These are phyloP conservation scores for Fraxinus floribunda DNA, from an alignment of 305 asterid species.

Conservation along the genomic window DNA sequence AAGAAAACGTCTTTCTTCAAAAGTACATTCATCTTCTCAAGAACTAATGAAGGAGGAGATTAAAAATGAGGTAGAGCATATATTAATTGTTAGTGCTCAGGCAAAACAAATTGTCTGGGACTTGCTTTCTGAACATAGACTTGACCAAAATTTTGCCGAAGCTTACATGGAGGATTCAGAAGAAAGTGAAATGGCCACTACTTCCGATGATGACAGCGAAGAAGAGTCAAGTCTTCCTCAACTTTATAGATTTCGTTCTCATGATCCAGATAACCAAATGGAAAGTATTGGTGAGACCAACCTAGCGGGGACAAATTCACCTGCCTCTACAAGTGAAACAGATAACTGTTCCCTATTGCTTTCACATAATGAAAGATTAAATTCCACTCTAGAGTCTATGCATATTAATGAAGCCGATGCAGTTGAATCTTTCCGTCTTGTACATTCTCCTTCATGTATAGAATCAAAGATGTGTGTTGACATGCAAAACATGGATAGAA, in stretches of 20 bases:
- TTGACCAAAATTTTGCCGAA: conserved; percentile 60
- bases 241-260: conserved; percentile 24
- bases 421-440: conserved; percentile 18
- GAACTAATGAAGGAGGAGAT: conserved; percentile 38
- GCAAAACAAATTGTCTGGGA: conserved; percentile 65
- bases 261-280: conserved; percentile 30
- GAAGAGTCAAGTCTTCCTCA: conserved; percentile 21
- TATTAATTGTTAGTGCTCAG: conserved; percentile 70
- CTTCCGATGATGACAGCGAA: conserved; percentile 37
- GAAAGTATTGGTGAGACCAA: conserved; percentile 66
- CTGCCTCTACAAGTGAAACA: conserved; percentile 24
- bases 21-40: conserved; percentile 24
- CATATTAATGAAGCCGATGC: conserved; percentile 28
- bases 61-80: conserved; percentile 58
- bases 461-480: conserved; percentile 36
- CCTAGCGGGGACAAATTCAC: conserved; percentile 31
- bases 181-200: conserved; percentile 32
- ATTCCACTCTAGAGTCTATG: conserved; percentile 26
- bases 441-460: conserved; percentile 13
- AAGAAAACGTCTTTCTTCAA: conserved; percentile 18
- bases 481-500: conserved; percentile 12
- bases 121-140: conserved; percentile 43
- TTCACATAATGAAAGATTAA: conserved; percentile 30
- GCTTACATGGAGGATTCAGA: conserved; percentile 61
- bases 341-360: conserved; percentile 24